phyloP scores from a whole-genome alignment of 306 rosid species.

The Benincasa hispida region DNA sequence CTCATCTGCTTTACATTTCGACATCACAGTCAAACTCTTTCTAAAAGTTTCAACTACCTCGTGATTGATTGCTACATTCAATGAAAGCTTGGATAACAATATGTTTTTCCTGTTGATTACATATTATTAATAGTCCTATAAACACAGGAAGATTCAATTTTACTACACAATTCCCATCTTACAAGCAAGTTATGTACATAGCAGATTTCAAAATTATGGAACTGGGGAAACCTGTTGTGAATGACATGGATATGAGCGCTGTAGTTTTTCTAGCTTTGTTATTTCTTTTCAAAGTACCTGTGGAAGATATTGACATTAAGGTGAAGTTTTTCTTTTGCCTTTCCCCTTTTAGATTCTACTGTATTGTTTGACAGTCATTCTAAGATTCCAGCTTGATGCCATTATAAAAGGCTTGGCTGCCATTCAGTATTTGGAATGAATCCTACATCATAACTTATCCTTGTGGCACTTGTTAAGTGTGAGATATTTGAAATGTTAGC shows the following conservation, averaged over 20 bases:
- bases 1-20: neutral
- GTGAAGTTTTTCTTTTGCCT: constrained; percentile 19
- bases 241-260: constrained; percentile 96
- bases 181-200: constrained; percentile 44
- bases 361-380: neutral
- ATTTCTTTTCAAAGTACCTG: constrained; percentile 73
- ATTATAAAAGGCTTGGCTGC: neutral
- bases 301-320: constrained; percentile 65
- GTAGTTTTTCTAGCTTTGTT: constrained; percentile 80
- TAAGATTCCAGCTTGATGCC: neutral
- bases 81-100: neutral
- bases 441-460: neutral
- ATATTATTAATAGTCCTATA: constrained; percentile 33
- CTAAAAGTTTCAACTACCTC: neutral
- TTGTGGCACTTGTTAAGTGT: neutral
- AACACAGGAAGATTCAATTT: constrained; percentile 69
- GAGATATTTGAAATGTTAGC: neutral
- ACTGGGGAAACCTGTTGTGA: constrained; percentile 66
- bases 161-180: constrained; percentile 68
- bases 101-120: neutral
- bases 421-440: neutral
- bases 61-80: neutral
- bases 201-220: constrained; percentile 36
- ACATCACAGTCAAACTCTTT: neutral
- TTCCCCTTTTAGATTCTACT: neutral